phyloP scores from a whole-genome alignment of 2,329 filamentous ascomycete genomes.

The Dactylellina haptotyla region DNA sequence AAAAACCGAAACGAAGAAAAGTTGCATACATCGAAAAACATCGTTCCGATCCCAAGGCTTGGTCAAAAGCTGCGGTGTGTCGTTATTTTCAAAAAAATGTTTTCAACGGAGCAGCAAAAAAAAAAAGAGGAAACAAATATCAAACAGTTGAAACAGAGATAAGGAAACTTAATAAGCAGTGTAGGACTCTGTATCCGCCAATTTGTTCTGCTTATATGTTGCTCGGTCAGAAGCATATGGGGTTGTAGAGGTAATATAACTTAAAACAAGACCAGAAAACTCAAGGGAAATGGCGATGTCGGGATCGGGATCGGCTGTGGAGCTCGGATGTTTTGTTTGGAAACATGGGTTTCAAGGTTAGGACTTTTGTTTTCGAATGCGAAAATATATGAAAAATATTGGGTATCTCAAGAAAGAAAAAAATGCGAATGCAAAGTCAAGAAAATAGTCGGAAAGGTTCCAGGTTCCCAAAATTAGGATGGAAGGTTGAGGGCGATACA shows the following conservation, averaged over 20 bases:
- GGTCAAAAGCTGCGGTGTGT: conserved; percentile 33
- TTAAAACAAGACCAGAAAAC: conserved; percentile 7
- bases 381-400: conserved; percentile 21
- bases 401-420: conserved; percentile 54
- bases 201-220: conserved; percentile 49
- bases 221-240: conserved; percentile 53
- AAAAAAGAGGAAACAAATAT: conserved; percentile 11
- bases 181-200: conserved; percentile 45
- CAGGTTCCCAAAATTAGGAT: conserved; percentile 15
- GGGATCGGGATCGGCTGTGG: conserved; percentile 1
- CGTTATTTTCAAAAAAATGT: neutral
- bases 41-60: conserved; percentile 24
- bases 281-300: conserved; percentile 12
- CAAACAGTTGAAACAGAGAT: conserved; percentile 13
- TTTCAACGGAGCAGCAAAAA: neutral
- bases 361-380: conserved; percentile 48
- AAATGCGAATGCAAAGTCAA: conserved; percentile 33
- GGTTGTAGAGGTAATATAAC: conserved; percentile 33
- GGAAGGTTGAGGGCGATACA: neutral
- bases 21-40: neutral
- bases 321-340: conserved; percentile 2
- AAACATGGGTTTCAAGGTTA: conserved; percentile 37
- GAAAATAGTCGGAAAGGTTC: conserved; percentile 26
- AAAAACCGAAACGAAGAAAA: too few species aligned
- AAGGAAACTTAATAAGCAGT: conserved; percentile 6